Percentiles rank a stretch among this genome's conserved stretches.
These are phyloP conservation scores for Asclepias syriaca DNA, from an alignment of 257 asterid genomes.

Conservation along the genomic window DNA sequence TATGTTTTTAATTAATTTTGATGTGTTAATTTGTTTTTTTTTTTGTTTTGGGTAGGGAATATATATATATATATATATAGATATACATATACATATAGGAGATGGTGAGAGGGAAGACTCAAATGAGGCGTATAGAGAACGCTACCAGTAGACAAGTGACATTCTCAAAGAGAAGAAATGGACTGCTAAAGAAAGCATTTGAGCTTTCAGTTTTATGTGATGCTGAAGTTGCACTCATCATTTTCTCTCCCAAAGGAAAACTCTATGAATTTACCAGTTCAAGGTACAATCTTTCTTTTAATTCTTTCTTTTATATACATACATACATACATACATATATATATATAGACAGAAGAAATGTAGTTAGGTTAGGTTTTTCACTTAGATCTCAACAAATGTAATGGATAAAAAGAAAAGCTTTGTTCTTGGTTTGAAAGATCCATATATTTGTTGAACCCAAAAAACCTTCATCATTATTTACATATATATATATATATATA, in stretches of 20 bases:
- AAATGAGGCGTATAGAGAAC: slow-evolving; percentile 92
- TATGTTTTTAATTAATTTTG: too few species aligned
- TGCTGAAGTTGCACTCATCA: slow-evolving; percentile 74
- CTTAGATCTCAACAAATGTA: slow-evolving; percentile 15
- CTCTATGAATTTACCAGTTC: slow-evolving; percentile 76
- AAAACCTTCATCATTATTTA: too few species aligned
- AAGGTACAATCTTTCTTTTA: slow-evolving; percentile 33
- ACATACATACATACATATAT: too few species aligned
- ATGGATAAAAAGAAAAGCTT: neutral
- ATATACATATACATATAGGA: too few species aligned
- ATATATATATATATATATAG: too few species aligned
- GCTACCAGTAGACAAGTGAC: slow-evolving; percentile 91
- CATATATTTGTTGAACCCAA: too few species aligned
- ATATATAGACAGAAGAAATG: too few species aligned
- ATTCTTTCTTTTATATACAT: too few species aligned
- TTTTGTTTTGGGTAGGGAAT: neutral
- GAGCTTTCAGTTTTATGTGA: slow-evolving; percentile 87
- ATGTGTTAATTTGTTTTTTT: too few species aligned
- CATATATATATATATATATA: too few species aligned
- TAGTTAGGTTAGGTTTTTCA: too few species aligned
- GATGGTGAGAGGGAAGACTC: slow-evolving; percentile 96
- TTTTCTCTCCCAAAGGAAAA: slow-evolving; percentile 82
- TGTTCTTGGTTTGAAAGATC: neutral
- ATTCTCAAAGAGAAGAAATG: slow-evolving; percentile 88
- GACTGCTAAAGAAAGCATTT: slow-evolving; percentile 75